A percentile compares a stretch with the other conserved stretches of the same genome.
These are phyloP conservation scores for Neurospora tetrasperma DNA, from an alignment of 495 filamentous ascomycete genomes.

Conservation along the genomic window DNA sequence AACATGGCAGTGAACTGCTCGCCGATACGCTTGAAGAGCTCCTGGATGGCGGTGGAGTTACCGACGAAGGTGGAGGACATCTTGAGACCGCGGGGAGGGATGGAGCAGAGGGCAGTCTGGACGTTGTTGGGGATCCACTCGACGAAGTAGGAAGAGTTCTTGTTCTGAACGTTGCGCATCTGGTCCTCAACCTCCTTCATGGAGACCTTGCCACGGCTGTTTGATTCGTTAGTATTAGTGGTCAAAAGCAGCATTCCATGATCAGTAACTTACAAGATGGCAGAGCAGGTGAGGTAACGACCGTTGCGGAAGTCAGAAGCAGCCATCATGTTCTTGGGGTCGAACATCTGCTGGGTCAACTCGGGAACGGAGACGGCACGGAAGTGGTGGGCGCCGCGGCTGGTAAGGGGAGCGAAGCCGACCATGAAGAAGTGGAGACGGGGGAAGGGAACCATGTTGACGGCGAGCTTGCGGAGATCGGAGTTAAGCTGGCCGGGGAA, in stretches of 20 bases:
- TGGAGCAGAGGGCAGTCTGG: slow-evolving; percentile 98
- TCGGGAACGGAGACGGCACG: slow-evolving; percentile 95
- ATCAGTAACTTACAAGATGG: slow-evolving; percentile 61
- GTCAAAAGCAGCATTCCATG: too few species aligned
- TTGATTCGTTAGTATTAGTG: slow-evolving; percentile 20
- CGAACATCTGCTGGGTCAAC: slow-evolving; percentile 99
- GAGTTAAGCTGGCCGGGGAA: slow-evolving; percentile 99
- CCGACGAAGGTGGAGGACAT: slow-evolving; percentile 99
- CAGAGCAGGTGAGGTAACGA: slow-evolving; percentile 98
- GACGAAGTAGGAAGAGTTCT: slow-evolving; percentile 99
- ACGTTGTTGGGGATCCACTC: slow-evolving; percentile 99
- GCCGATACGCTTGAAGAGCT: slow-evolving; percentile 99
- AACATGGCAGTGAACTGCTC: slow-evolving; percentile 99
- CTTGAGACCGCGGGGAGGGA: slow-evolving; percentile 94
- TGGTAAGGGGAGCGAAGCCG: slow-evolving; percentile 96
- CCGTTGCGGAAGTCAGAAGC: slow-evolving; percentile 99
- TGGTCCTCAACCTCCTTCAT: slow-evolving; percentile 99
- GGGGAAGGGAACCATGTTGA: slow-evolving; percentile 99
- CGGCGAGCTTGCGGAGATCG: slow-evolving; percentile 96
- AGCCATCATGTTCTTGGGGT: slow-evolving; percentile 99
- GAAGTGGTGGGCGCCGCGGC: slow-evolving; percentile 90
- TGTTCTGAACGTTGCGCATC: slow-evolving; percentile 99
- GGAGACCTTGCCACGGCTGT: slow-evolving; percentile 93
- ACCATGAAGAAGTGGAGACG: slow-evolving; percentile 99
- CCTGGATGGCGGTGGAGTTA: slow-evolving; percentile 99